Evolutionary conservation across 352 stramenopile genomes (phyloP).

Genomic region (Phytophthora europaea): DNA sequence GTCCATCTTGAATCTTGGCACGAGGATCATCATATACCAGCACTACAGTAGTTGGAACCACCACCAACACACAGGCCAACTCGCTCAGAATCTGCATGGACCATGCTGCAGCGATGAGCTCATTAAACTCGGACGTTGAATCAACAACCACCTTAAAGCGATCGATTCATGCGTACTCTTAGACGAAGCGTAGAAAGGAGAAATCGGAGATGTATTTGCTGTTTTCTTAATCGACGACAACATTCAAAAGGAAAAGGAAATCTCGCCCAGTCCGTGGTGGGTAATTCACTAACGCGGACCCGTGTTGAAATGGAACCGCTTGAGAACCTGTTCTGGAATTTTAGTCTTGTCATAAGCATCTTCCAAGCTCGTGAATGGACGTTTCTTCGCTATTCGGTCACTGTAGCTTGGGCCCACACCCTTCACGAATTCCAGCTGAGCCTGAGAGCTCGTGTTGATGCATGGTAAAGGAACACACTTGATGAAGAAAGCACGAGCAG

Average conservation of each 20-base stretch:
- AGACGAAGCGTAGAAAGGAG: not conserved
- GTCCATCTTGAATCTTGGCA: too few species aligned
- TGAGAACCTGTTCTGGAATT: slow-evolving; percentile 8
- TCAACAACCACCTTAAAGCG: not conserved
- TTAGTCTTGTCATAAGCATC: slow-evolving; percentile 10
- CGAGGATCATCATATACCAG: too few species aligned
- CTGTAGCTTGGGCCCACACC: slow-evolving; percentile 1
- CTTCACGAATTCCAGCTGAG: slow-evolving; percentile 6
- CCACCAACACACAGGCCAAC: too few species aligned
- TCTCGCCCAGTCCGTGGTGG: not conserved
- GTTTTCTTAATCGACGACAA: not conserved
- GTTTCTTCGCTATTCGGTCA: slow-evolving; percentile 1
- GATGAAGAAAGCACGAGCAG: slow-evolving; percentile 25
- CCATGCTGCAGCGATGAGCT: too few species aligned
- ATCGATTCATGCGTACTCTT: not conserved
- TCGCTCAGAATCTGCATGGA: too few species aligned
- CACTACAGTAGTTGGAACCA: too few species aligned
- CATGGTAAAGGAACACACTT: slow-evolving; percentile 13
- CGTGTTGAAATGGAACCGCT: slow-evolving; percentile 12
- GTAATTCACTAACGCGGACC: slow-evolving; percentile 3
- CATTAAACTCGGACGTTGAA: too few species aligned
- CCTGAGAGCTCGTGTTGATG: slow-evolving; percentile 5
- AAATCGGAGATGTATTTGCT: not conserved
- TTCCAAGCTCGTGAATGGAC: slow-evolving; percentile 19
- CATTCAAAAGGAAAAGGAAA: slow-evolving; percentile 3